Conservation (phyloP, 257 asterid species). For the Solanum sitiens region DNA sequence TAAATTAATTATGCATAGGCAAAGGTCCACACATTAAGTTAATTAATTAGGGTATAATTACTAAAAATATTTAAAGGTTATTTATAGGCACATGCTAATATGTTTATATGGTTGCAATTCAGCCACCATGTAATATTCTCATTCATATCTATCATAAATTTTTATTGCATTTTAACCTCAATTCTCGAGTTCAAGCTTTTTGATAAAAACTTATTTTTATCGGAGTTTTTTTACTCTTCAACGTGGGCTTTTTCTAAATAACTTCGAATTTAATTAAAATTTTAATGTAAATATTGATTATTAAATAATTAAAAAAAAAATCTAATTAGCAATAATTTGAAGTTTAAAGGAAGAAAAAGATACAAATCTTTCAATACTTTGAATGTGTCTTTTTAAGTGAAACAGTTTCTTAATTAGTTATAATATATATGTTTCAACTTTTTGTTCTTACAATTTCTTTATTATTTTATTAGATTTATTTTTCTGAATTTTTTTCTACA, state of each 20-base stretch:
- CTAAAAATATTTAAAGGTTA: neutral
- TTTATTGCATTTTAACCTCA: neutral
- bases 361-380: neutral
- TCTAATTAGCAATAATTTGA: neutral
- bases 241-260: fast-evolving
- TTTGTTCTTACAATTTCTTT: neutral
- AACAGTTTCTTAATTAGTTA: neutral
- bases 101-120: neutral
- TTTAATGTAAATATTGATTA: too few species aligned
- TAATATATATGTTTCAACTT: neutral
- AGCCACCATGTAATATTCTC: neutral
- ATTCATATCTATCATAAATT: neutral
- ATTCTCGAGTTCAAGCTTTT: fast-evolving
- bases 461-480: neutral
- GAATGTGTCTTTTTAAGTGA: neutral
- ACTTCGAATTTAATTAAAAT: too few species aligned
- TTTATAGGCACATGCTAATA: neutral
- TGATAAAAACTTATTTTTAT: too few species aligned
- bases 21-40: neutral
- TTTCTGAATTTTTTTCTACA: neutral
- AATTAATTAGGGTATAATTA: neutral
- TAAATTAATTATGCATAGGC: neutral
- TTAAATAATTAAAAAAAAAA: too few species aligned
- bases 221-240: too few species aligned
- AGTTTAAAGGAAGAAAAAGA: neutral